These are phyloP conservation scores for Candida xyloterini DNA, from an alignment of 805 yeast genomes.

Conservation along the genomic window DNA sequence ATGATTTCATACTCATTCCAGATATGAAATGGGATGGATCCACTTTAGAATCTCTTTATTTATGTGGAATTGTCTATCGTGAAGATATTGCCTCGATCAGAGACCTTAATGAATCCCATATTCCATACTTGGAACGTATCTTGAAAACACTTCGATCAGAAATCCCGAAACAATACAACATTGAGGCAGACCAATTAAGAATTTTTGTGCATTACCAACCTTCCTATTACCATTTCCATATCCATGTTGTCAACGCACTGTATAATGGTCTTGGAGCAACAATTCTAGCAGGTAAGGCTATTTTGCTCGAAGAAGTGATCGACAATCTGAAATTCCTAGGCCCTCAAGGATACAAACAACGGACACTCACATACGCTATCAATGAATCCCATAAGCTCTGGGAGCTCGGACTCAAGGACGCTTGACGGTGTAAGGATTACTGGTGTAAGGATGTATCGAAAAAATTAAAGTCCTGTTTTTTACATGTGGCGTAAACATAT, in stretches of 20 bases:
- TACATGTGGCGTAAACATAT: slow-evolving; percentile 12
- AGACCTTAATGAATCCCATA: slow-evolving; percentile 61
- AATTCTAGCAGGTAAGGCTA: slow-evolving; percentile 74
- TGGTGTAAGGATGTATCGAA: slow-evolving; percentile 7
- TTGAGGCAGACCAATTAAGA: slow-evolving; percentile 58
- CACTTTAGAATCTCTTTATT: slow-evolving; percentile 65
- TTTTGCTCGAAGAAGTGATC: slow-evolving; percentile 75
- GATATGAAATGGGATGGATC: slow-evolving; percentile 96
- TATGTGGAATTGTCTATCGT: slow-evolving; percentile 72
- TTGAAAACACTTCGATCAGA: slow-evolving; percentile 43
- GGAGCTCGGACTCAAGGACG: slow-evolving; percentile 35
- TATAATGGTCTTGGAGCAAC: slow-evolving; percentile 70
- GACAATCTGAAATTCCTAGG: slow-evolving; percentile 60
- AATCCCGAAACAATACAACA: slow-evolving; percentile 46
- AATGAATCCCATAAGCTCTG: slow-evolving; percentile 81
- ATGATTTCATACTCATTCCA: slow-evolving; percentile 73
- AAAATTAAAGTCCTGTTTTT: slow-evolving; percentile 1
- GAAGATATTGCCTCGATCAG: slow-evolving; percentile 69
- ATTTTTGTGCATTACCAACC: slow-evolving; percentile 93
- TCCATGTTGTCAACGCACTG: slow-evolving; percentile 76
- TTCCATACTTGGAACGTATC: slow-evolving; percentile 53
- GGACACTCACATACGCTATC: slow-evolving; percentile 60
- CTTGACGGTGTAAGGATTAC: neutral
- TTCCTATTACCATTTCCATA: slow-evolving; percentile 91
- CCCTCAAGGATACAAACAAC: slow-evolving; percentile 52